Base-by-base conservation (phyloP, 1,284 basidiomycete genomes). In the Ustilago crameri region DNA sequence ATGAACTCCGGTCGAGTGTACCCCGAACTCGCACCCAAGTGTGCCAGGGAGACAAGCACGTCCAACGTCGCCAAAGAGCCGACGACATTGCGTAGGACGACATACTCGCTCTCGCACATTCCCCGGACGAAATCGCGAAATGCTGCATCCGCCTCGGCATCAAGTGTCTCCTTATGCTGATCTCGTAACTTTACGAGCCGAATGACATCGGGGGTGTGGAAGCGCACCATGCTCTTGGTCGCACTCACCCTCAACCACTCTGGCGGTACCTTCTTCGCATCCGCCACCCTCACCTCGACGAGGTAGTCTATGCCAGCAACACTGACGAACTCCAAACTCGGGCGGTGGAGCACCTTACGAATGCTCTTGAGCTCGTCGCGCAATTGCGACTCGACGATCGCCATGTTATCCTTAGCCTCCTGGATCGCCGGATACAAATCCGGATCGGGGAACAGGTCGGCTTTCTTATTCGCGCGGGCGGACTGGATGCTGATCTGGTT, bases 241-340 rank as follows among this genome's bases (percentile, higher is more conserved):
- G 68, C 89, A 35, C 89, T 92, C 48, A 94, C 86, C 37, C 91
- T 85, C 45, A 89, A 85, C 94, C 95, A 98, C 57, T 88, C 87
- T 7, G 88, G 87, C 0, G 95, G 95, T 3, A 93, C 88, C 10
- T 87, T 87, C 66, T 88, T 88, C 14, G 90, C 89, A 45, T 93
- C 91, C 8, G 86, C 86, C 49, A 88, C 89, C 49, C 90, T 89
- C 17, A 96, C 85, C 53, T 84, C 81, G 23, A 84, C 73, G 50
- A 82, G 59, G 64, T 79, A 83, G 10, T 84, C 83, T 17, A 83
- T 75, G 18, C 79, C 79, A 0, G 87, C 85, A 8, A 91, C 87
- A 3, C 87, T 88, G 3, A 87, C 87, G 85, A 90, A 98, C 61
- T 90, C 86, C n/a, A 95, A 85, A 9, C 88, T 88, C 0, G 93